Conservation (phyloP, 139 green algal genomes). For the Volvox africanus region DNA sequence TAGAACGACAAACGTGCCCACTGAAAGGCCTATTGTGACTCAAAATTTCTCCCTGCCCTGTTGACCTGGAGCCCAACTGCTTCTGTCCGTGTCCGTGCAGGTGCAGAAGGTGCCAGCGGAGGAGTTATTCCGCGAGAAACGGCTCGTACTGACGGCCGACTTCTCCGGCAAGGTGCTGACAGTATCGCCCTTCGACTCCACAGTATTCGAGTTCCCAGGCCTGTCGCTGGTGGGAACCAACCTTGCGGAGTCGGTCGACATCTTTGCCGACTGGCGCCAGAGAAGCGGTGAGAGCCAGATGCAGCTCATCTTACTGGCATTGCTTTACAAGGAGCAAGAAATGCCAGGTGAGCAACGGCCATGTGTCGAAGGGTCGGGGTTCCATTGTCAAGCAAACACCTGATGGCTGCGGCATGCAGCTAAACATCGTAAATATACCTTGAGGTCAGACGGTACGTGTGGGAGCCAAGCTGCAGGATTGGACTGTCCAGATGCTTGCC, state of each 20-base stretch:
- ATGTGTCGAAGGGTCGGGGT: no score
- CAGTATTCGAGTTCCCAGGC: conserved; percentile 12
- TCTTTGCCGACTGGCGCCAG: conserved; percentile 47
- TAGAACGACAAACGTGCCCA: no score
- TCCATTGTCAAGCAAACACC: no score
- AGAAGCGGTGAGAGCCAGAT: conserved; percentile 11
- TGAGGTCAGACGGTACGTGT: no score
- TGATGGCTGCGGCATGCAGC: no score
- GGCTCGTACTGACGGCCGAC: background rate
- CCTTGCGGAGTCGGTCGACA: conserved; percentile 44
- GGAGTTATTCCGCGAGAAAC: conserved; percentile 14
- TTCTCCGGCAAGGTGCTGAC: conserved; percentile 11
- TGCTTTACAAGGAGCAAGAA: conserved; percentile 53
- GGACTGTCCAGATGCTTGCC: no score
- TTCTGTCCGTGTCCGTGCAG: background rate
- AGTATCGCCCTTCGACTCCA: background rate
- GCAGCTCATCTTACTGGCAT: conserved; percentile 53
- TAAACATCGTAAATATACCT: no score
- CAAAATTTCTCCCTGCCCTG: no score
- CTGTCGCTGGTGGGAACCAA: background rate
- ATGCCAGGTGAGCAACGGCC: conserved; percentile 36
- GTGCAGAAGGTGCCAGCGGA: background rate
- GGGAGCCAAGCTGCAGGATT: no score
- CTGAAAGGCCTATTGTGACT: no score
- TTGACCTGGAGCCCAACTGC: no score